phyloP scores from a whole-genome alignment of 179 eudicot genomes.

The Corrigiola litoralis region DNA sequence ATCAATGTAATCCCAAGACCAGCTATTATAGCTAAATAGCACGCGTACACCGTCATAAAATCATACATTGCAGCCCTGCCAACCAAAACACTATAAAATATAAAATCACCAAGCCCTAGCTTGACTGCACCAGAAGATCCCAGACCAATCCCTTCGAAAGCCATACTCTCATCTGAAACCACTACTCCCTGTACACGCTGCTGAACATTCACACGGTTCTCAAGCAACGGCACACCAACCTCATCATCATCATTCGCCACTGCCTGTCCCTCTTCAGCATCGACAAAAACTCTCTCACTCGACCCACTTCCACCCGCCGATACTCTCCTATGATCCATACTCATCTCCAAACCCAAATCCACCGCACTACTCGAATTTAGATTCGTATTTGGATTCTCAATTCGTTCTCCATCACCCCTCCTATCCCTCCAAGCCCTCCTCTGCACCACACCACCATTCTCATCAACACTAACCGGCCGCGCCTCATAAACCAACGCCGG shows the following conservation, averaged over 20 bases:
- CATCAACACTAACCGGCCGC: slow-evolving; percentile 52
- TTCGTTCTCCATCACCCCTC: slow-evolving; percentile 20
- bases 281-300: slow-evolving; percentile 31
- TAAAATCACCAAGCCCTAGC: slow-evolving; percentile 87
- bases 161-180: slow-evolving; percentile 43
- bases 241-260: slow-evolving; percentile 28
- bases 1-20: slow-evolving; percentile 85
- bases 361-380: slow-evolving; percentile 12
- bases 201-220: slow-evolving; percentile 33
- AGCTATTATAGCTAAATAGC: slow-evolving; percentile 91
- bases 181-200: slow-evolving; percentile 21
- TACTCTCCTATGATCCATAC: slow-evolving; percentile 11
- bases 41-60: slow-evolving; percentile 87
- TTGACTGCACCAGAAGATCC: slow-evolving; percentile 88
- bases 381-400: too few species aligned
- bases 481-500: slow-evolving; percentile 97
- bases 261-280: slow-evolving; percentile 43
- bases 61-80: slow-evolving; percentile 99
- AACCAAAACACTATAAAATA: slow-evolving; percentile 92
- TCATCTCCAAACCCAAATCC: slow-evolving; percentile 10
- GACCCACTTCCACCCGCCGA: slow-evolving; percentile 24
- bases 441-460: slow-evolving; percentile 24
- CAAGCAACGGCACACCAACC: slow-evolving; percentile 63
- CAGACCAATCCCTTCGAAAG: slow-evolving; percentile 86
- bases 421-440: slow-evolving; percentile 66